Evolutionary conservation across 495 filamentous ascomycete genomes (phyloP).

Genomic region (Penicillium soppii): DNA sequence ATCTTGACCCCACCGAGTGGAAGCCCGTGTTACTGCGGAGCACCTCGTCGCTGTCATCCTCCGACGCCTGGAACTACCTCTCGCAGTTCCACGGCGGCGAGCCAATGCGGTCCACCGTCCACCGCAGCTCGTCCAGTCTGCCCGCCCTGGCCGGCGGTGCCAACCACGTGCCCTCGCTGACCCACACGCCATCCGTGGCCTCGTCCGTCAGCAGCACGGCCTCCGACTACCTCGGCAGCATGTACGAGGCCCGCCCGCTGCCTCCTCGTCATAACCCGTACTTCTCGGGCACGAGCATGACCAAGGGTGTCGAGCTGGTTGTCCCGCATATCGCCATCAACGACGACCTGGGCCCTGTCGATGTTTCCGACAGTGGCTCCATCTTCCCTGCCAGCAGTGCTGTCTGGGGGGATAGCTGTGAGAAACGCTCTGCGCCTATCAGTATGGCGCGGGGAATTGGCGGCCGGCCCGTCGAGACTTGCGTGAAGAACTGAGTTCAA

Average conservation of each 20-base stretch:
- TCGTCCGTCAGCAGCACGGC: constrained; percentile 44
- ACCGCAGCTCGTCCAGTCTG: constrained; percentile 35
- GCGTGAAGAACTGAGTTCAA: constrained; percentile 2
- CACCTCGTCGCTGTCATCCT: constrained; percentile 31
- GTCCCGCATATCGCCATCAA: constrained; percentile 33
- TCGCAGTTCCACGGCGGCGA: constrained; percentile 45
- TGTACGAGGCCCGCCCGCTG: constrained; percentile 34
- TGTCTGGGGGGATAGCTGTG: constrained; percentile 27
- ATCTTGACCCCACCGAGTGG: constrained; percentile 59
- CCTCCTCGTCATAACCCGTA: constrained; percentile 44
- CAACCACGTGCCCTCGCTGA: constrained; percentile 31
- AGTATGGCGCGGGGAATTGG: constrained; percentile 7
- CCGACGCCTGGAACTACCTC: constrained; percentile 51
- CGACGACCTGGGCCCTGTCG: constrained; percentile 16
- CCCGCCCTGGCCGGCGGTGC: constrained; percentile 29
- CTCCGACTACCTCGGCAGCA: constrained; percentile 39
- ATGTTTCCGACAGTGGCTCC: constrained; percentile 25
- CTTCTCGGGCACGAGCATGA: constrained; percentile 28
- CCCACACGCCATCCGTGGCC: constrained; percentile 44
- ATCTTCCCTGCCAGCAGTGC: constrained; percentile 35
- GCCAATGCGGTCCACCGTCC: constrained; percentile 21
- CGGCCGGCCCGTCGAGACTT: constrained; percentile 1
- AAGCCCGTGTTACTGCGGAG: constrained; percentile 48
- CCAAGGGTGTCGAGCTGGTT: constrained; percentile 45
- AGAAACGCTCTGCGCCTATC: constrained; percentile 18